phyloP scores from a whole-genome alignment of 2,329 filamentous ascomycete species.

The Gliomastix tumulicola region DNA sequence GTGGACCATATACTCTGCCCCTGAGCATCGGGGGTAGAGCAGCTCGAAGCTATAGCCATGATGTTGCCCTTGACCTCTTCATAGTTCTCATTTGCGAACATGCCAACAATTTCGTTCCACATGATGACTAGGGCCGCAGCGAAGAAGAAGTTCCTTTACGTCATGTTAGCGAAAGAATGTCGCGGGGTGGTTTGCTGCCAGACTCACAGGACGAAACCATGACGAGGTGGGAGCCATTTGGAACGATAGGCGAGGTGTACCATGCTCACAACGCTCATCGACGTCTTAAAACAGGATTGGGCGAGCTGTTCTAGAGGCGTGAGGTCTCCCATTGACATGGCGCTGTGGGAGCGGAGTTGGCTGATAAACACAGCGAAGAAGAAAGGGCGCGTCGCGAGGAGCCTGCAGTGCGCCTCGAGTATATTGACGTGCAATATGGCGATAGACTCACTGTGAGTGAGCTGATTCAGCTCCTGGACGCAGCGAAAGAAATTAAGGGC shows the following conservation, averaged over 20 bases:
- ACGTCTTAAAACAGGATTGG: background rate
- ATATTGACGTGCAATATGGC: background rate
- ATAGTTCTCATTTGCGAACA: background rate
- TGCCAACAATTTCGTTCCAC: conserved; percentile 43
- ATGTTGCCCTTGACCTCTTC: no score
- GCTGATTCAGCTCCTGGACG: background rate
- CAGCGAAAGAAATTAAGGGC: background rate
- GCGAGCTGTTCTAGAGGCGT: background rate
- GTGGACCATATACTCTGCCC: no score
- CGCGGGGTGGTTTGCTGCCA: no score
- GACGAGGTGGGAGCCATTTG: background rate
- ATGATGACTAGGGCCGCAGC: conserved; percentile 45
- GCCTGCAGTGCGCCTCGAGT: background rate
- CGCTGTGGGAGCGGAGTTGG: no score
- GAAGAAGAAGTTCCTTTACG: conserved; percentile 51
- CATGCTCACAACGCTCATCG: background rate
- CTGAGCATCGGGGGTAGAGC: no score
- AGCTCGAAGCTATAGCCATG: no score
- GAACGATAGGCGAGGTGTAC: background rate
- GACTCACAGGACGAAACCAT: conserved; percentile 47
- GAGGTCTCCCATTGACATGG: background rate
- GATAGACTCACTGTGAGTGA: background rate
- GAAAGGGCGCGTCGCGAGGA: background rate
- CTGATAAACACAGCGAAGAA: background rate
- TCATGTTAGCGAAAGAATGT: no score